Evolutionary conservation across 257 asterid species (phyloP).

Genomic region (Dorcoceras hygrometricum): DNA sequence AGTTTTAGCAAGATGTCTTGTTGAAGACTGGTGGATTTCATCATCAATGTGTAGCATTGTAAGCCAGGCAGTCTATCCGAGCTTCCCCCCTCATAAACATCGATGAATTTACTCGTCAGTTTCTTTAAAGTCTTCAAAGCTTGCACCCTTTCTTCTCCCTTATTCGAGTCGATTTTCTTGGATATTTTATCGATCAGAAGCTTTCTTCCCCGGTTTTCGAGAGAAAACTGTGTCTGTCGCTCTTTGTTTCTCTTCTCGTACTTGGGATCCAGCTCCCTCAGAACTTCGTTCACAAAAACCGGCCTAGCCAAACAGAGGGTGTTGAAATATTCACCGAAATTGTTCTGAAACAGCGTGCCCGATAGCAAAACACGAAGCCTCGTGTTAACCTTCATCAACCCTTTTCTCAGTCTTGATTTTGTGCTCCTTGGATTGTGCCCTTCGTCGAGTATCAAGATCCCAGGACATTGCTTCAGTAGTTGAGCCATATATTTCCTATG

Average conservation of each 20-base stretch:
- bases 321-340: slow-evolving; percentile 96
- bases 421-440: slow-evolving; percentile 99
- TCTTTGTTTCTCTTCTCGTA: slow-evolving; percentile 65
- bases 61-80: slow-evolving; percentile 82
- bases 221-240: slow-evolving; percentile 52
- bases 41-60: slow-evolving; percentile 93
- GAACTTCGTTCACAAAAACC: slow-evolving; percentile 67
- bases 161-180: slow-evolving; percentile 64
- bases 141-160: slow-evolving; percentile 60
- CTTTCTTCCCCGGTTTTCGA: slow-evolving; percentile 82
- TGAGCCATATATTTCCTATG: slow-evolving; percentile 97
- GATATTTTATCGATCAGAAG: slow-evolving; percentile 79
- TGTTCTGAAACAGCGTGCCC: slow-evolving; percentile 90
- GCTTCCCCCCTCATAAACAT: slow-evolving; percentile 82
- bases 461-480: slow-evolving; percentile 80
- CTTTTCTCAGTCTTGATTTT: slow-evolving; percentile 85
- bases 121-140: slow-evolving; percentile 71
- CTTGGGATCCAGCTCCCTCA: slow-evolving; percentile 82
- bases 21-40: slow-evolving; percentile 80
- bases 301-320: slow-evolving; percentile 91
- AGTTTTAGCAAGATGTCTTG: slow-evolving; percentile 67
- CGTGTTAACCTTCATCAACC: slow-evolving; percentile 84
- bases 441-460: slow-evolving; percentile 87
- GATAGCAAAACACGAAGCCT: slow-evolving; percentile 83
- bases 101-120: slow-evolving; percentile 73